A percentile compares a stretch with the other conserved stretches of the same genome.
phyloP scores from a whole-genome alignment of 345 rosid species.

The Psidium guajava region DNA sequence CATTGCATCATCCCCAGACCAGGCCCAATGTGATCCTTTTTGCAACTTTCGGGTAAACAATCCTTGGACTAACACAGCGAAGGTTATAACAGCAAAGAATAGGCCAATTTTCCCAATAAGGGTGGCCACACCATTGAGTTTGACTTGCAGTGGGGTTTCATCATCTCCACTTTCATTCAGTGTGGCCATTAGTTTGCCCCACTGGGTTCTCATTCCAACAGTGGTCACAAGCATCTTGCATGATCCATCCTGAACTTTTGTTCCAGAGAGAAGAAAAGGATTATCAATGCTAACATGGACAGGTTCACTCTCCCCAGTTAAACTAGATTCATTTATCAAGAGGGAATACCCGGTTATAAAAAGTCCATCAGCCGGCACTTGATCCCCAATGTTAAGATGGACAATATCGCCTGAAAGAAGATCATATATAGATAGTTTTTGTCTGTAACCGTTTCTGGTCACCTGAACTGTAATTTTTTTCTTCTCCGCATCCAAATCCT shows the following conservation, averaged over 20 bases:
- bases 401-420: conserved; percentile 72
- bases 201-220: conserved; percentile 86
- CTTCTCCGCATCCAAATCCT: conserved; percentile 59
- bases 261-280: conserved; percentile 72
- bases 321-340: conserved; percentile 56
- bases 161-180: conserved; percentile 69
- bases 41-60: conserved; percentile 38
- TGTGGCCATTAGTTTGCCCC: conserved; percentile 86
- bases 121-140: conserved; percentile 76
- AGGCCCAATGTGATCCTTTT: conserved; percentile 43
- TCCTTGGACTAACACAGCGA: conserved; percentile 71
- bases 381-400: conserved; percentile 63
- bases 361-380: conserved; percentile 76
- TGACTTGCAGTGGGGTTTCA: conserved; percentile 82
- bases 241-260: conserved; percentile 67
- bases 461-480: conserved; percentile 51
- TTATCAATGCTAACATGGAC: conserved; percentile 20
- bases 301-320: conserved; percentile 66
- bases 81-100: conserved; percentile 60
- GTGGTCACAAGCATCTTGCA: conserved; percentile 79
- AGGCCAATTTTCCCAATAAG: conserved; percentile 73
- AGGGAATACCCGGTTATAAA: conserved; percentile 46
- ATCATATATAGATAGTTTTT: conserved; percentile 53
- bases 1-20: conserved; percentile 66
- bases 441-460: conserved; percentile 43